Conservation (phyloP, 2,329 filamentous ascomycete genomes). For the Sporothrix mexicana region DNA sequence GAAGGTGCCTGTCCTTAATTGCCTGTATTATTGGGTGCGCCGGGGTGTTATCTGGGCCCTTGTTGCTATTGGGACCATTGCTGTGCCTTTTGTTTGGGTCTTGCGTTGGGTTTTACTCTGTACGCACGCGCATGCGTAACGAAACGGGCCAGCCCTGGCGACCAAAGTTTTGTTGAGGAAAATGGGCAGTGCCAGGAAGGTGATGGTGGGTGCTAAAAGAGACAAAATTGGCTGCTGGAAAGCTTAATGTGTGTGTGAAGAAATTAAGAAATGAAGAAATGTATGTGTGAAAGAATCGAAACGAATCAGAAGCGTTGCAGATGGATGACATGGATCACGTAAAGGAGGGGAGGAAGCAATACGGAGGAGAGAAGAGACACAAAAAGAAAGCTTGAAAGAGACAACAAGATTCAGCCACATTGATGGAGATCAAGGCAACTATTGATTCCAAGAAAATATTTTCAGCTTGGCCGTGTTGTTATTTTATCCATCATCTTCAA, state of each 20-base stretch:
- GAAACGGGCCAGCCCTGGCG: constrained; percentile 5
- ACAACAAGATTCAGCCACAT: not conserved
- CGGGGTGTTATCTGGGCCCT: no score
- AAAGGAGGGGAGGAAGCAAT: constrained; percentile 16
- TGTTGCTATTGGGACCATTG: not conserved
- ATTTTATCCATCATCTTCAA: not conserved
- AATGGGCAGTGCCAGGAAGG: not conserved
- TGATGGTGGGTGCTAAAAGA: not conserved
- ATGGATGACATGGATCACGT: not conserved
- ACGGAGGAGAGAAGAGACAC: not conserved
- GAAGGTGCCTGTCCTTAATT: not conserved
- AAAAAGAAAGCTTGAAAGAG: not conserved
- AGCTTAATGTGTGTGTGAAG: not conserved
- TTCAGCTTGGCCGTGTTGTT: not conserved
- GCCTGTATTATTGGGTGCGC: no score
- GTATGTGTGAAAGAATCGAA: not conserved
- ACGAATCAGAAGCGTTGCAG: not conserved
- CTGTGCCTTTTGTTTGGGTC: not conserved
- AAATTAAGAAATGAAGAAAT: no score
- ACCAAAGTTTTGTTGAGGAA: not conserved
- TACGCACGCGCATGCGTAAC: constrained; percentile 21
- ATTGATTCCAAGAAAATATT: constrained; percentile 8
- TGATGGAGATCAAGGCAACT: not conserved
- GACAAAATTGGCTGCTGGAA: not conserved
- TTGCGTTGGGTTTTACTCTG: constrained; percentile 7